These are phyloP conservation scores for Tylopilus cervinicoccineus DNA, from an alignment of 768 basidiomycete species.

Conservation along the genomic window DNA sequence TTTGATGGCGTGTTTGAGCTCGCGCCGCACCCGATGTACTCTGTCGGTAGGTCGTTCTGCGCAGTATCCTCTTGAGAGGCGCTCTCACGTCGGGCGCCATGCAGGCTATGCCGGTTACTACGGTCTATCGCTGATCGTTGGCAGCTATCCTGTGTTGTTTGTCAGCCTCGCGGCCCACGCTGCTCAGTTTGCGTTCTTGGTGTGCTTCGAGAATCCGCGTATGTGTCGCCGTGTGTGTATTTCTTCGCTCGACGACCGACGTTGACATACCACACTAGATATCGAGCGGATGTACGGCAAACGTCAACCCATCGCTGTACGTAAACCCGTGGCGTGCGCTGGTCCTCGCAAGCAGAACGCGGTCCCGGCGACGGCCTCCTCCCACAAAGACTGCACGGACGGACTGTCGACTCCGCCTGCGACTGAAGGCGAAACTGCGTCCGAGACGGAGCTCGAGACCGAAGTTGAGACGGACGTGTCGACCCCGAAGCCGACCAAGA, in stretches of 20 bases:
- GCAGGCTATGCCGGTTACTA: constrained; percentile 96
- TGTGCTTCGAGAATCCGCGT: constrained; percentile 98
- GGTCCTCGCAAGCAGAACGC: constrained; percentile 13
- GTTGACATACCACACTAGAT: constrained; percentile 43
- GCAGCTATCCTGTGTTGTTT: constrained; percentile 88
- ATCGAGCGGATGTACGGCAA: constrained; percentile 94
- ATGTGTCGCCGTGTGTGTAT: constrained; percentile 36
- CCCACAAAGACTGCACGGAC: constrained; percentile 25
- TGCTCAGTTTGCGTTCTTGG: constrained; percentile 93
- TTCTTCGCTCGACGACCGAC: neutral
- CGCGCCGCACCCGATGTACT: constrained; percentile 95
- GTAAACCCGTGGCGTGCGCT: constrained; percentile 54
- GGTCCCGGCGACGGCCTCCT: constrained; percentile 7
- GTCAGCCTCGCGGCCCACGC: constrained; percentile 93
- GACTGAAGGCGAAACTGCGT: constrained; percentile 71
- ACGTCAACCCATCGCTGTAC: constrained; percentile 83
- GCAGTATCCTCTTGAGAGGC: neutral
- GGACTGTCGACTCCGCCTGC: constrained; percentile 53
- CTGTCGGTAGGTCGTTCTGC: constrained; percentile 50
- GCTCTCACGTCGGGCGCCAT: neutral
- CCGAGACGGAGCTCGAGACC: constrained; percentile 65
- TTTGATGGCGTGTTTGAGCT: constrained; percentile 98
- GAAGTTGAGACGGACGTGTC: constrained; percentile 50
- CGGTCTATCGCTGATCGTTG: constrained; percentile 86
- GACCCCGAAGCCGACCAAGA: constrained; percentile 6